A percentile compares a stretch with the other conserved stretches of the same genome.
phyloP scores from a whole-genome alignment of 108 stramenopile species.

The Nitzschia palea region DNA sequence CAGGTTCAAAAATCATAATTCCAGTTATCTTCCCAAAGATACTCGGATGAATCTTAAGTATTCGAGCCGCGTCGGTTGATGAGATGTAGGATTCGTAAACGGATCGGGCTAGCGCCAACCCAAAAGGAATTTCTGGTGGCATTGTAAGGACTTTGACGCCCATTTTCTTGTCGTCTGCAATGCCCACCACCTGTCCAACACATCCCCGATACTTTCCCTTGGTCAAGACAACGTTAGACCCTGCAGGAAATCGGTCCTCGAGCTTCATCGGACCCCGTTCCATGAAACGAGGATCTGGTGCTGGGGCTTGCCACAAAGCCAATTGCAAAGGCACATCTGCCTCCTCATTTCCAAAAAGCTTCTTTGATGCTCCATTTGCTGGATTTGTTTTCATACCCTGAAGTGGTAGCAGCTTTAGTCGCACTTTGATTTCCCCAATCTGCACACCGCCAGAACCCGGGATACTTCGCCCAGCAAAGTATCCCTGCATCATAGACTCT shows the following conservation, averaged over 20 bases:
- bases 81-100: constrained; percentile 87
- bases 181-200: constrained; percentile 66
- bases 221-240: constrained; percentile 76
- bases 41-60: constrained; percentile 76
- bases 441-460: constrained; percentile 88
- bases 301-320: constrained; percentile 87
- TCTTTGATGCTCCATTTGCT: constrained; percentile 82
- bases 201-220: constrained; percentile 83
- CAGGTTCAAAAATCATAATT: constrained; percentile 79
- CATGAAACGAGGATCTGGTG: constrained; percentile 93
- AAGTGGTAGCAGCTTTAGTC: constrained; percentile 84
- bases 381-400: constrained; percentile 93
- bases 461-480: constrained; percentile 70
- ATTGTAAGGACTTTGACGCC: constrained; percentile 82
- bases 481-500: constrained; percentile 59
- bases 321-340: constrained; percentile 95
- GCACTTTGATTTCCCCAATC: constrained; percentile 84
- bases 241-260: constrained; percentile 81
- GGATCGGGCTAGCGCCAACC: constrained; percentile 78
- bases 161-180: constrained; percentile 68
- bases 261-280: constrained; percentile 84
- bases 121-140: constrained; percentile 91
- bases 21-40: constrained; percentile 89
- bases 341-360: constrained; percentile 91
- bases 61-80: constrained; percentile 73